Percentiles rank a stretch among this genome's conserved stretches.
These are phyloP conservation scores for Dictyostelium purpureum DNA, from an alignment of 78 protist species.

Conservation along the genomic window DNA sequence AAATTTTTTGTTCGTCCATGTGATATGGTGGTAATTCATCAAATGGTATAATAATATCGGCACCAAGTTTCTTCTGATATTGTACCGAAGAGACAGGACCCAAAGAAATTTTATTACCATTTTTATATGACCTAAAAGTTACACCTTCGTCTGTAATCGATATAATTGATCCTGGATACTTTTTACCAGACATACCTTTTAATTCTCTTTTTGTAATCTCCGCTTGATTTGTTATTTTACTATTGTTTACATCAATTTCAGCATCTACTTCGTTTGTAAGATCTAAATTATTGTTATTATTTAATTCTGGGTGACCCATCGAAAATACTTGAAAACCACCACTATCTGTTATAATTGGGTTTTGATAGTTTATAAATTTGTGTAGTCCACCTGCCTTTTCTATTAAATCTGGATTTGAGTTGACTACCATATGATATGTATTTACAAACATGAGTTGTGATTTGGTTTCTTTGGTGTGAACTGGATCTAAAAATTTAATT, in stretches of 20 bases:
- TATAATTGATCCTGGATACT: slow-evolving; percentile 47
- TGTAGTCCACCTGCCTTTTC: slow-evolving; percentile 87
- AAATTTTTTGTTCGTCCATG: slow-evolving; percentile 29
- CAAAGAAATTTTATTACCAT: slow-evolving; percentile 9
- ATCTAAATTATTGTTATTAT: background rate
- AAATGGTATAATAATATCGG: slow-evolving; percentile 89
- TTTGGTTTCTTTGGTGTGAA: slow-evolving; percentile 17
- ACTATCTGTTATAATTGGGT: slow-evolving; percentile 89
- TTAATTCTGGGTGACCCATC: slow-evolving; percentile 50
- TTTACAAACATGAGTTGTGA: slow-evolving; percentile 88
- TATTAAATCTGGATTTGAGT: slow-evolving; percentile 76
- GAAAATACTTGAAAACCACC: slow-evolving; percentile 91
- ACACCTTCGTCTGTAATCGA: slow-evolving; percentile 80
- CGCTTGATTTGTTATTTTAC: slow-evolving; percentile 59
- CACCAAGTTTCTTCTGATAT: slow-evolving; percentile 83
- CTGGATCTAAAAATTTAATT: slow-evolving; percentile 66
- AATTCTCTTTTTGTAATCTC: slow-evolving; percentile 67
- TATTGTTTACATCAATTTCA: background rate
- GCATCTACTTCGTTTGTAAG: background rate
- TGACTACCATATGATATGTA: slow-evolving; percentile 89
- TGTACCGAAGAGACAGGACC: slow-evolving; percentile 82
- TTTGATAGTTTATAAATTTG: slow-evolving; percentile 75
- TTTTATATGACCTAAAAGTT: slow-evolving; percentile 45
- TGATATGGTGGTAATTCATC: slow-evolving; percentile 88
- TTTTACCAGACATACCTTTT: slow-evolving; percentile 83